Percentiles rank a stretch among this genome's conserved stretches.
Evolutionary conservation across 306 rosid genomes (phyloP).

Genomic region (Potentilla sterilis): DNA sequence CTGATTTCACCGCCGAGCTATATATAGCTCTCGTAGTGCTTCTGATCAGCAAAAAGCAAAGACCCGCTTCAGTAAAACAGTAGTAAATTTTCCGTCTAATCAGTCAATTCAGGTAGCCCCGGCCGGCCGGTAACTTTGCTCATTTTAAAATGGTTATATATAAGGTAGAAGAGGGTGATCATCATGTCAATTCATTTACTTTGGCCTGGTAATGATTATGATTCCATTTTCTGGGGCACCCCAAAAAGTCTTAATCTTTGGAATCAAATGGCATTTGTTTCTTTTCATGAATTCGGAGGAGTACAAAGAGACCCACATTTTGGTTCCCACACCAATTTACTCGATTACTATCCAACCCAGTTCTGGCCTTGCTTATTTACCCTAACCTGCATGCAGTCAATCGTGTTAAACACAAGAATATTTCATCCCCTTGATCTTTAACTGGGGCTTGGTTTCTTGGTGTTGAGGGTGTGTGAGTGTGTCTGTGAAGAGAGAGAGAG

Average conservation of each 20-base stretch:
- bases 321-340: slow-evolving; percentile 28
- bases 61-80: not conserved
- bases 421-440: not conserved
- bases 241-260: slow-evolving; percentile 27
- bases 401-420: not conserved
- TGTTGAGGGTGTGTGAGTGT: no score
- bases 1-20: not conserved
- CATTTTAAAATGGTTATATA: not conserved
- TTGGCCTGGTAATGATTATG: slow-evolving; percentile 32
- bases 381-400: not conserved
- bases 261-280: slow-evolving; percentile 16
- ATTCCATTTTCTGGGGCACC: slow-evolving; percentile 39
- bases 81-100: not conserved
- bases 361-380: not conserved
- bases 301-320: slow-evolving; percentile 6
- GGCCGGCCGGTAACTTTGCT: not conserved
- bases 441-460: no score
- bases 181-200: slow-evolving; percentile 20
- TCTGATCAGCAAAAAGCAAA: slow-evolving; percentile 5
- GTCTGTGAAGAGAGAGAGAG: no score
- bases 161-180: not conserved
- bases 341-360: not conserved
- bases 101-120: not conserved
- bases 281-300: slow-evolving; percentile 11
- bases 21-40: not conserved